A percentile compares a stretch with the other conserved stretches of the same genome.
These are phyloP conservation scores for Mucuna pruriens DNA, from an alignment of 306 rosid genomes.

Conservation along the genomic window DNA sequence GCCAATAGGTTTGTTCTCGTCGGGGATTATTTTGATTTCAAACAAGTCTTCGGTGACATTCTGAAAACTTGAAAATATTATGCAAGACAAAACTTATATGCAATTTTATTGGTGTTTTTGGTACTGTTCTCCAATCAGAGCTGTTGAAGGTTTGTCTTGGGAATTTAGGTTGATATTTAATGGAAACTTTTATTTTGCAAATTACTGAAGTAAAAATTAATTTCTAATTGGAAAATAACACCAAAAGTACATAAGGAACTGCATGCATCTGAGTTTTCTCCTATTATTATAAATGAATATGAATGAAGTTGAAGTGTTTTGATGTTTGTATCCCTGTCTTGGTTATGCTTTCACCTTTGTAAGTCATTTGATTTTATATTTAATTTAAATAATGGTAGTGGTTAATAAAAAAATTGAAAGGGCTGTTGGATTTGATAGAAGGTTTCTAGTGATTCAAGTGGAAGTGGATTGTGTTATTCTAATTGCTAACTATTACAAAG, in stretches of 20 bases:
- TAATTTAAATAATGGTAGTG: constrained; percentile 2
- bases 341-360: constrained; percentile 1
- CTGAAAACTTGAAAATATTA: constrained; percentile 17
- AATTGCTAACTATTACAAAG: background rate
- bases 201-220: too few relatives aligned
- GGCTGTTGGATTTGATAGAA: background rate
- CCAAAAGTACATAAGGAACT: too few relatives aligned
- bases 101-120: too few relatives aligned
- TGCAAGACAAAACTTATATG: too few relatives aligned
- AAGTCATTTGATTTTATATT: constrained; percentile 4
- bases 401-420: background rate
- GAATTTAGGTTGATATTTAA: too few relatives aligned
- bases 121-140: too few relatives aligned
- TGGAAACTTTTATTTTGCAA: too few relatives aligned
- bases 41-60: background rate
- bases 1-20: background rate
- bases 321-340: background rate
- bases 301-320: constrained; percentile 1
- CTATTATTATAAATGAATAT: background rate
- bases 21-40: background rate
- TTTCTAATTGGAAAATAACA: too few relatives aligned
- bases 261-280: too few relatives aligned
- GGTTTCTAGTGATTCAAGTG: background rate
- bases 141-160: too few relatives aligned
- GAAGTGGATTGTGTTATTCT: constrained; percentile 17